Base-by-base conservation (phyloP, 1,284 basidiomycete genomes). In the Tremellales sp. region DNA sequence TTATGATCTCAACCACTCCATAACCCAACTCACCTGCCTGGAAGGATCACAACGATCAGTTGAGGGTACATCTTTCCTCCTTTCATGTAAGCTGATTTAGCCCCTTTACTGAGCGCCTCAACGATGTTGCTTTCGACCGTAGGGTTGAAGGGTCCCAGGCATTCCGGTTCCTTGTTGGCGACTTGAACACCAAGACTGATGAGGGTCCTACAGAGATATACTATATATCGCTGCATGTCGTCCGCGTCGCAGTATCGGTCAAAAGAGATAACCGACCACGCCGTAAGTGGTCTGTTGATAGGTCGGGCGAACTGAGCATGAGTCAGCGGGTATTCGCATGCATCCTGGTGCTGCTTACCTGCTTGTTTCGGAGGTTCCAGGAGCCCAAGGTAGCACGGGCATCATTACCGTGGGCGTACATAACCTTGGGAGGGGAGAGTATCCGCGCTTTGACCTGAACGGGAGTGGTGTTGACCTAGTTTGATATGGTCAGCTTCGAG, bases 231-330 rank as follows among this genome's bases (percentile, higher is more conserved):
- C 41, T 61, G 44, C 59, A 72, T 59, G 19, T 52, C 57, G 24
- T 52, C 53, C 0, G 33, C 28, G 27, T 64, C 63, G 38, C 50
- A 50, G 40, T 44, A 60, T 31, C 48, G 43, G 33, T 68, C 67
- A 45, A 69, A 72, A 22, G 66, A 65, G 41, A 70, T 54, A 44
- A 71, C 57, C 0, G 65, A 57, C 72, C 72, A 73, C 33, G 65
- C 63, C 34, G 51, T 51, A 27, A 73, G 59, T 2, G 70, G 64
- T 14, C 58, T 51, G 26, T 53, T 55, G 40, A 57, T 51, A 40
- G 47, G 42, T 36, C 54, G 56, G 43, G 63, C 56, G 58, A 73
- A 74, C 61, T 66, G 56, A 12, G 1, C 21, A 24, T 26, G 3
- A n/a, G 31, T 36, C 31, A 24, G 21, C 37, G 27, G 26, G 7